Percentiles rank a stretch among this genome's conserved stretches.
Evolutionary conservation across 768 basidiomycete genomes (phyloP).

Genomic region (Russula emetica): DNA sequence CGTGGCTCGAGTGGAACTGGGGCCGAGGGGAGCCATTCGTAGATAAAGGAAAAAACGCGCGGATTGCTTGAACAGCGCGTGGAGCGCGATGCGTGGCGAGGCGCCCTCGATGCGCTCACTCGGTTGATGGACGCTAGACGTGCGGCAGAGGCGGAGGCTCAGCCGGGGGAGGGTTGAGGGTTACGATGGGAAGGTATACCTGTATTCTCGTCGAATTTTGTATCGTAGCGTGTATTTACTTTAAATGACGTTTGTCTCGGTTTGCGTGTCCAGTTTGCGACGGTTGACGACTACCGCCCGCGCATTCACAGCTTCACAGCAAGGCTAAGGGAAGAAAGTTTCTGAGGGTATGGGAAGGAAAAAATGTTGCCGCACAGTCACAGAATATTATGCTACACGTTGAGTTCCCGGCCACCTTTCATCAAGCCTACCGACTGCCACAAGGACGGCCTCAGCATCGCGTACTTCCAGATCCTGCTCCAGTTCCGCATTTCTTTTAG

Average conservation of each 20-base stretch:
- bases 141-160: not conserved
- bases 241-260: not conserved
- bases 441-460: slow-evolving; percentile 54
- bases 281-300: not conserved
- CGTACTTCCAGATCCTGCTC: slow-evolving; percentile 35
- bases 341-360: too few species aligned
- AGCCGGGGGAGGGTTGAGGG: not conserved
- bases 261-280: not conserved
- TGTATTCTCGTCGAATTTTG: not conserved
- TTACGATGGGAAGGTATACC: not conserved
- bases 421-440: slow-evolving; percentile 32
- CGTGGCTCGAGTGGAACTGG: slow-evolving; percentile 29
- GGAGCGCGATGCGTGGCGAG: slow-evolving; percentile 73
- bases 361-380: not conserved
- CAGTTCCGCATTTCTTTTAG: slow-evolving; percentile 42
- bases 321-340: not conserved
- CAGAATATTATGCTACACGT: not conserved
- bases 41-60: slow-evolving; percentile 38
- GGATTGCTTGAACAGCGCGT: slow-evolving; percentile 75
- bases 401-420: not conserved
- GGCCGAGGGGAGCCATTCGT: not conserved
- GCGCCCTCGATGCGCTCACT: slow-evolving; percentile 62
- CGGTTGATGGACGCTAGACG: slow-evolving; percentile 11
- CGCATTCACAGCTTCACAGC: not conserved
- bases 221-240: not conserved